phyloP scores from a whole-genome alignment of 192 early-diverging fungal genomes.

The Coemansia sp. region DNA sequence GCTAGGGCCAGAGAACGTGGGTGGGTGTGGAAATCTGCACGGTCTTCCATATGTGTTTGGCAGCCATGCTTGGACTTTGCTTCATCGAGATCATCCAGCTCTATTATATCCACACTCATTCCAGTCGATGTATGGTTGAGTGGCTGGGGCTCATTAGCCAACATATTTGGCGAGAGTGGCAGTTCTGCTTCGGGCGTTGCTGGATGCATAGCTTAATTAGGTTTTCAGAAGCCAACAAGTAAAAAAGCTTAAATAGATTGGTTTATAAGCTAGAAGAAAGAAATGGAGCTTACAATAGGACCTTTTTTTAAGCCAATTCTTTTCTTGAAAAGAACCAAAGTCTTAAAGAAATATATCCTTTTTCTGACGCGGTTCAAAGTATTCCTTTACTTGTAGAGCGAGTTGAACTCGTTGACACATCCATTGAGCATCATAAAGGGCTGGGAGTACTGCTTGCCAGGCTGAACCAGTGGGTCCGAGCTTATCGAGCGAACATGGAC shows the following conservation, averaged over 20 bases:
- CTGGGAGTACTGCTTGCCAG: slow-evolving; percentile 14
- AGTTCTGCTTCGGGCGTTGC: not conserved
- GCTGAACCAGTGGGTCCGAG: slow-evolving; percentile 28
- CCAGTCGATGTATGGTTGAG: not conserved
- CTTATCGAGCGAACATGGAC: slow-evolving; percentile 16
- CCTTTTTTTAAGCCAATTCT: not conserved
- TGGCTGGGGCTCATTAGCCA: not conserved
- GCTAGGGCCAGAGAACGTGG: slow-evolving; percentile 42
- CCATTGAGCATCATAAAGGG: slow-evolving; percentile 27
- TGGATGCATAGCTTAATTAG: not conserved
- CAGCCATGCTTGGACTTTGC: not conserved
- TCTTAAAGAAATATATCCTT: not conserved
- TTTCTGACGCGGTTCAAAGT: not conserved
- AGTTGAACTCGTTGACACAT: slow-evolving; percentile 18
- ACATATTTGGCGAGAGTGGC: not conserved
- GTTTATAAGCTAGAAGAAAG: too few species aligned
- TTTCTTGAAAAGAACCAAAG: not conserved
- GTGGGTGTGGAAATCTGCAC: slow-evolving; percentile 48
- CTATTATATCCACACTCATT: too few species aligned
- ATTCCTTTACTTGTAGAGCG: slow-evolving; percentile 9
- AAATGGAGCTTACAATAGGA: too few species aligned
- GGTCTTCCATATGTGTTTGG: slow-evolving; percentile 31
- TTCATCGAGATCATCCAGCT: too few species aligned
- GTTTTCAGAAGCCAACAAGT: too few species aligned
- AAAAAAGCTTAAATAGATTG: too few species aligned